Conservation (phyloP, 768 basidiomycete genomes). For the Crepidotus variabilis region DNA sequence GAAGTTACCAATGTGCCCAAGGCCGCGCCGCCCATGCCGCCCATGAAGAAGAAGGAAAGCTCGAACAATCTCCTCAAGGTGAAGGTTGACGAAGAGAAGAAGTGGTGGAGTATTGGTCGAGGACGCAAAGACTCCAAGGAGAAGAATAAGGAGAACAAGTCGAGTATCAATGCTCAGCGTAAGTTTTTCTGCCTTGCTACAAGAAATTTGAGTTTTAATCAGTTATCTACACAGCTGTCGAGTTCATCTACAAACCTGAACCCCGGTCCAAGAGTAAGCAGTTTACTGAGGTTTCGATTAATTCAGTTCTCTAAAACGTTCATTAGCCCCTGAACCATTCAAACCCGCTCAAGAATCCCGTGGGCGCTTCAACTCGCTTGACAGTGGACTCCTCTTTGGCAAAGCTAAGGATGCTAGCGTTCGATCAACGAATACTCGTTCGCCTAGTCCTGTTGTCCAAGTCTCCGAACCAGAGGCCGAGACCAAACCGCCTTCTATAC, state of each 20-base stretch:
- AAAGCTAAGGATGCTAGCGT: constrained; percentile 15
- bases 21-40: constrained; percentile 15
- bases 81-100: constrained; percentile 37
- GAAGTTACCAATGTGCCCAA: constrained; percentile 59
- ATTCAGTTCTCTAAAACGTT: neutral
- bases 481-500: constrained; percentile 4
- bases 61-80: constrained; percentile 26
- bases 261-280: constrained; percentile 38
- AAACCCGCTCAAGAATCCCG: constrained; percentile 22
- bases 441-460: neutral
- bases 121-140: constrained; percentile 74
- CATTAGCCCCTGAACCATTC: neutral
- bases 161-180: constrained; percentile 38
- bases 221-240: no score
- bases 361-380: constrained; percentile 64
- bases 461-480: neutral
- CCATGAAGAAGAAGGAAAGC: constrained; percentile 19
- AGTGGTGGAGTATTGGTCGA: constrained; percentile 82
- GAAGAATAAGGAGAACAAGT: constrained; percentile 41
- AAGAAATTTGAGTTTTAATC: neutral
- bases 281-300: neutral
- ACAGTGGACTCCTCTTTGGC: constrained; percentile 32
- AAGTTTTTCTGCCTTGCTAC: constrained; percentile 14
- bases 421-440: neutral
- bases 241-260: constrained; percentile 23